phyloP scores from a whole-genome alignment of 768 basidiomycete species.

The Boletus fagicola region DNA sequence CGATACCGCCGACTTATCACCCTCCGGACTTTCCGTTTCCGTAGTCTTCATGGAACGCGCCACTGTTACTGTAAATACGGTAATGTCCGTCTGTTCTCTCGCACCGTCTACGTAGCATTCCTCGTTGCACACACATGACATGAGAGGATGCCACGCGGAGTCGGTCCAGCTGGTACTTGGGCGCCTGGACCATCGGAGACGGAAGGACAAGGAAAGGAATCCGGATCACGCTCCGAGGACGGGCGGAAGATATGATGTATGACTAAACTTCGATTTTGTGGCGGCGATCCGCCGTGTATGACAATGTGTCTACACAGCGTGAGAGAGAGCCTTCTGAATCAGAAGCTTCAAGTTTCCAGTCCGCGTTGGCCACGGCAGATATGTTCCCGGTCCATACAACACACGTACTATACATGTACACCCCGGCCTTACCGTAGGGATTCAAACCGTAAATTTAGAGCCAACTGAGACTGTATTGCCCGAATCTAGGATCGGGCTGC shows the following conservation, averaged over 20 bases:
- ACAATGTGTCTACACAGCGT: background rate
- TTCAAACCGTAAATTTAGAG: background rate
- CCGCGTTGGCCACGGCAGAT: background rate
- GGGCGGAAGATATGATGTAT: background rate
- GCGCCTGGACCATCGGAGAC: background rate
- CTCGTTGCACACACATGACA: background rate
- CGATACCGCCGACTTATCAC: too few relatives aligned
- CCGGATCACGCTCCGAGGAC: background rate
- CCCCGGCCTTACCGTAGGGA: background rate
- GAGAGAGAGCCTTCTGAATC: too few relatives aligned
- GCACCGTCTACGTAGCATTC: background rate
- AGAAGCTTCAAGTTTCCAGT: background rate
- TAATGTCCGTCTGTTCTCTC: background rate
- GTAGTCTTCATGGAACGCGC: background rate
- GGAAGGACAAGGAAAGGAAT: background rate
- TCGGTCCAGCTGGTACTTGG: background rate
- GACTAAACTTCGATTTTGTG: background rate
- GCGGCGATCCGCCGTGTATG: background rate
- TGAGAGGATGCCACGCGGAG: background rate
- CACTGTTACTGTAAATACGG: background rate
- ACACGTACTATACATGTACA: background rate
- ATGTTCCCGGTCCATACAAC: background rate
- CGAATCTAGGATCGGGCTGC: background rate
- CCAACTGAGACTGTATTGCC: background rate
- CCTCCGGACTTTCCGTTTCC: too few relatives aligned